Evolutionary conservation across 441 rosid species (phyloP).

Genomic region (Gossypium gossypioides): DNA sequence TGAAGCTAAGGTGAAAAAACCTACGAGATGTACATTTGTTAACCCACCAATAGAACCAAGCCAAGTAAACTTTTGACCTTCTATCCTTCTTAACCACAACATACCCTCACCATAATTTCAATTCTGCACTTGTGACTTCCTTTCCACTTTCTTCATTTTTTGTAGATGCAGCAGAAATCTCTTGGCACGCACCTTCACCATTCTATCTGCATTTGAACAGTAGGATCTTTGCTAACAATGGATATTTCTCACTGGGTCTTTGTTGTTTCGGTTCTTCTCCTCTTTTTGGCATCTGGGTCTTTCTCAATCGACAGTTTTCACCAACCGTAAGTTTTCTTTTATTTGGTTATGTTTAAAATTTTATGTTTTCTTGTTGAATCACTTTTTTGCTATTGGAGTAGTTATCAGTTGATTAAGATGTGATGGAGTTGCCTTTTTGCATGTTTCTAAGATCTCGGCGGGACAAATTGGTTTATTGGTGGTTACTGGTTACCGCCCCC

Average conservation of each 20-base stretch:
- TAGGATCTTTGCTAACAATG: conserved; percentile 30
- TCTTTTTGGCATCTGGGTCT: conserved; percentile 41
- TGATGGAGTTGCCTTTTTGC: conserved; percentile 1
- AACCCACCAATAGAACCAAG: background rate
- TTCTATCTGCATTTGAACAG: conserved; percentile 24
- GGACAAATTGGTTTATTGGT: conserved; percentile 1
- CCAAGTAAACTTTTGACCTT: background rate
- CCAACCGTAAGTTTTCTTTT: conserved; percentile 60
- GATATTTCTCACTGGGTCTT: conserved; percentile 29
- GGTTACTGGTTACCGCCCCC: conserved; percentile 5
- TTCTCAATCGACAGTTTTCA: conserved; percentile 50
- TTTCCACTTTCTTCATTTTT: background rate
- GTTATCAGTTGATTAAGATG: background rate
- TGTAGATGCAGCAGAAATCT: conserved; percentile 23
- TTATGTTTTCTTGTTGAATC: background rate
- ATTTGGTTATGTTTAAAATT: background rate
- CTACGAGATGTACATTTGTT: background rate
- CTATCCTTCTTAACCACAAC: background rate
- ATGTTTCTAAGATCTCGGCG: conserved; percentile 14
- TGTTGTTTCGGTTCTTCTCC: conserved; percentile 28
- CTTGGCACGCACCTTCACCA: conserved; percentile 25
- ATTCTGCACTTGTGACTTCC: background rate
- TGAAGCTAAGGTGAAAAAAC: background rate
- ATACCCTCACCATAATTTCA: background rate
- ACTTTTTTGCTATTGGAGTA: background rate